Base-by-base conservation (phyloP, 805 yeast species). In the Blastobotrys chiropterorum region DNA sequence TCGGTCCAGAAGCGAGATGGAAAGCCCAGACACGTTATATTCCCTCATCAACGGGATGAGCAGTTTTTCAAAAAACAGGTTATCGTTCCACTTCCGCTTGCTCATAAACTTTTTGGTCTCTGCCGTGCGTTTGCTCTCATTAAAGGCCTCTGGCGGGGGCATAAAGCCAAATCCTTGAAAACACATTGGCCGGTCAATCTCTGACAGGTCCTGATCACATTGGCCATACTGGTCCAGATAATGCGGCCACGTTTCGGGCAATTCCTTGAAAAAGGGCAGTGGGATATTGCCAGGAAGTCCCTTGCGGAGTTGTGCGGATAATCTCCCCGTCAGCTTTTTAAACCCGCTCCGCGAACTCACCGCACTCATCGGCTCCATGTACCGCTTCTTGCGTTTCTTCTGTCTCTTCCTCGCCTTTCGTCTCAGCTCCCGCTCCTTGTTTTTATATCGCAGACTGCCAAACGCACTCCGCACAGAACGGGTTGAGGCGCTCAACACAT, bases 91-190 rank as follows among this genome's bases (percentile, higher is more conserved):
- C 17, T 49, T 49, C n/a, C 51, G 43, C 26, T 38, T 55, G 22
- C 52, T 49, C 1, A 58, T 31, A 47, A 55, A 58, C 26, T 22
- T n/a, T 31, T 50, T 51, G 11, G 57, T 51, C 19, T 41, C 17
- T 71, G 61, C 48, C 87, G 67, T 11, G 64, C 55, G 1, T 65
- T 44, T 49, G 20, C 49, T 57, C 58, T 85, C 90, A 45, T 74
- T 66, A 57, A 74, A 74, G 44, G 79, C 71, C 19, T 75, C 80
- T 0, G 92, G 92, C 0, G 90, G 81, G 26, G 73, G 71, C 68
- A 83, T 70, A 49, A 80, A 67, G 2, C 79, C 79, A 3, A 67
- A 63, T 4, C 65, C 69, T 17, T 69, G 62, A 52, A 80, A 72
- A 55, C 83, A 77, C 0, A 75, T 66, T 0, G 92, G 92, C 48